These are phyloP conservation scores for Colletotrichum sp. DNA, from an alignment of 2,329 filamentous ascomycete species.

Conservation along the genomic window DNA sequence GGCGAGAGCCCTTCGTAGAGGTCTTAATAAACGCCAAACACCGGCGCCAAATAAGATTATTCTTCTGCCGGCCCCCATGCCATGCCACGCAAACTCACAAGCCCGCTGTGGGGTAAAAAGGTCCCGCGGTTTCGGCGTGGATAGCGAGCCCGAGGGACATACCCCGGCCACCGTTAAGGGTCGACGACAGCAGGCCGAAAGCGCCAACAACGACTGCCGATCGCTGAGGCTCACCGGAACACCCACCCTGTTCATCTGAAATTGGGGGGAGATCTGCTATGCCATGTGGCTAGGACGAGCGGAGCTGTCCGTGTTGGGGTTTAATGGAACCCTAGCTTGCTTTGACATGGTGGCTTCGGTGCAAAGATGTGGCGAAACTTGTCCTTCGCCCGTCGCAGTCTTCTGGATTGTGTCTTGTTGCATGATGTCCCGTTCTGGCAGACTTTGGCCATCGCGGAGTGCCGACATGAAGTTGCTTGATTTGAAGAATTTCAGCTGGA, in stretches of 20 bases:
- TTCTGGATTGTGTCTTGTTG: background rate
- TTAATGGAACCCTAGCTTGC: background rate
- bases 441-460: background rate
- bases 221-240: background rate
- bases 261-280: background rate
- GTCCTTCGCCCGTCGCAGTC: background rate
- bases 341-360: background rate
- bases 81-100: background rate
- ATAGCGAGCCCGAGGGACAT: background rate
- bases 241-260: background rate
- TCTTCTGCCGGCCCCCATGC: background rate
- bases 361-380: background rate
- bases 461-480: background rate
- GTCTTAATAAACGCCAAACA: background rate
- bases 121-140: background rate
- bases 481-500: background rate
- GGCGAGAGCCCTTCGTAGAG: background rate
- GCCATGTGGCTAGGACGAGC: background rate
- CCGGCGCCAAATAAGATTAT: background rate
- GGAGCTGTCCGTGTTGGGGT: background rate
- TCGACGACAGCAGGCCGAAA: background rate
- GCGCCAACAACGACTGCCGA: background rate
- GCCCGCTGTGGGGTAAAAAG: background rate
- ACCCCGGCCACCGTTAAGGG: background rate
- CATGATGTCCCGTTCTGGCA: background rate